Evolutionary conservation across 768 basidiomycete genomes (phyloP).

Genomic region (Lactarius sp.): DNA sequence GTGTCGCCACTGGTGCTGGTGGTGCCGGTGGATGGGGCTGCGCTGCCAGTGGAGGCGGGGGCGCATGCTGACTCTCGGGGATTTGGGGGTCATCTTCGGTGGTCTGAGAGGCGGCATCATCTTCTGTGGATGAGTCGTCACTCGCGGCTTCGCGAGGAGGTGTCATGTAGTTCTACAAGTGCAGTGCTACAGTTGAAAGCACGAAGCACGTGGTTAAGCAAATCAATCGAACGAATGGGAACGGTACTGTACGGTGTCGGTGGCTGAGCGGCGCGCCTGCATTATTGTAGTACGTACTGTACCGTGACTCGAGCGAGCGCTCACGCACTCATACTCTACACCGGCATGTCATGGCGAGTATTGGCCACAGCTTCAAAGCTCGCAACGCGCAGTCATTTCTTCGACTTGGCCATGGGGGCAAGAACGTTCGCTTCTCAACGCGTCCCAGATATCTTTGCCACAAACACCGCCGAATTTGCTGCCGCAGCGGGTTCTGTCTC

Average conservation of each 20-base stretch:
- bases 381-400: background rate
- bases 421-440: background rate
- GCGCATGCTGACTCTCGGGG: slow-evolving; percentile 51
- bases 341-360: background rate
- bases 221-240: too few species aligned
- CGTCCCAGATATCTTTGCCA: background rate
- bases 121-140: slow-evolving; percentile 46
- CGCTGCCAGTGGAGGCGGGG: slow-evolving; percentile 38
- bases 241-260: too few species aligned
- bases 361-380: background rate
- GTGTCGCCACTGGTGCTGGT: background rate
- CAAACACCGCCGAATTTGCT: slow-evolving; percentile 24
- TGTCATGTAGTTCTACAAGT: background rate
- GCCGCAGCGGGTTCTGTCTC: slow-evolving; percentile 21
- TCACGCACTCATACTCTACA: too few species aligned
- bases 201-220: too few species aligned
- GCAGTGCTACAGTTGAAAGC: too few species aligned
- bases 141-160: slow-evolving; percentile 10
- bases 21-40: slow-evolving; percentile 33
- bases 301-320: too few species aligned
- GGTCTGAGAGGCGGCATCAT: slow-evolving; percentile 72
- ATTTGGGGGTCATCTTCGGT: slow-evolving; percentile 83
- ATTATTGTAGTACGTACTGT: too few species aligned
- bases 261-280: too few species aligned
- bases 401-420: background rate